Conservation (phyloP, 306 rosid genomes). For the Malus orientalis region DNA sequence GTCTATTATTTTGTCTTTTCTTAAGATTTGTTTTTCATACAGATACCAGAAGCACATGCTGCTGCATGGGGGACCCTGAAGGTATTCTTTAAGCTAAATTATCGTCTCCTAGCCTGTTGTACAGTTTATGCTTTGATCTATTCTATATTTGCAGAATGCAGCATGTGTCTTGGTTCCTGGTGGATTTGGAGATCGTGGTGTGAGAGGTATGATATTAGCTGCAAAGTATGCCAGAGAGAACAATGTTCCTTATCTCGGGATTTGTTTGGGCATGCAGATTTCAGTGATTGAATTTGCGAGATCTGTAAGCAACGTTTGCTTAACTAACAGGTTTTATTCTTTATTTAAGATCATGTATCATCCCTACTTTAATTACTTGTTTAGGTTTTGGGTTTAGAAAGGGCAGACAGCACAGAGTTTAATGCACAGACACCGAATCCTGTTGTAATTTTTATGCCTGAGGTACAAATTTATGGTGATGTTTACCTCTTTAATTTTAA, state of each 20-base stretch:
- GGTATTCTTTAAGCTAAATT: slow-evolving; percentile 37
- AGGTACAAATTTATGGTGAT: slow-evolving; percentile 40
- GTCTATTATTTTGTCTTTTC: slow-evolving; percentile 12
- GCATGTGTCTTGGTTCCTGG: slow-evolving; percentile 96
- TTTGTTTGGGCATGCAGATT: slow-evolving; percentile 99
- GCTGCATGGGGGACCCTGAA: slow-evolving; percentile 79
- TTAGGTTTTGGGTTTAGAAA: slow-evolving; percentile 84
- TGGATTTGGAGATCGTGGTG: slow-evolving; percentile 99
- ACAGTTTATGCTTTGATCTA: not conserved
- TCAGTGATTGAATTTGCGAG: slow-evolving; percentile 91
- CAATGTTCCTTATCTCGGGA: slow-evolving; percentile 90
- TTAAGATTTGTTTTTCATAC: slow-evolving; percentile 21
- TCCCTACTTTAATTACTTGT: slow-evolving; percentile 16
- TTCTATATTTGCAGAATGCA: slow-evolving; percentile 55
- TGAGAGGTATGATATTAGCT: slow-evolving; percentile 90
- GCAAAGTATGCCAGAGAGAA: slow-evolving; percentile 97
- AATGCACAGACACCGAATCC: slow-evolving; percentile 69
- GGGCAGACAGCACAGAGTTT: slow-evolving; percentile 82
- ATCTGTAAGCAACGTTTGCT: slow-evolving; percentile 55
- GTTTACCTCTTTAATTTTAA: not conserved
- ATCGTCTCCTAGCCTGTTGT: not conserved
- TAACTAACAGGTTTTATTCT: slow-evolving; percentile 15
- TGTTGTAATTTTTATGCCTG: slow-evolving; percentile 98
- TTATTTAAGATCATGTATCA: not conserved
- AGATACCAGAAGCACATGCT: slow-evolving; percentile 90